Percentiles rank a stretch among this genome's conserved stretches.
phyloP scores from a whole-genome alignment of 108 stramenopile genomes.

The Fragilaria crotonensis region DNA sequence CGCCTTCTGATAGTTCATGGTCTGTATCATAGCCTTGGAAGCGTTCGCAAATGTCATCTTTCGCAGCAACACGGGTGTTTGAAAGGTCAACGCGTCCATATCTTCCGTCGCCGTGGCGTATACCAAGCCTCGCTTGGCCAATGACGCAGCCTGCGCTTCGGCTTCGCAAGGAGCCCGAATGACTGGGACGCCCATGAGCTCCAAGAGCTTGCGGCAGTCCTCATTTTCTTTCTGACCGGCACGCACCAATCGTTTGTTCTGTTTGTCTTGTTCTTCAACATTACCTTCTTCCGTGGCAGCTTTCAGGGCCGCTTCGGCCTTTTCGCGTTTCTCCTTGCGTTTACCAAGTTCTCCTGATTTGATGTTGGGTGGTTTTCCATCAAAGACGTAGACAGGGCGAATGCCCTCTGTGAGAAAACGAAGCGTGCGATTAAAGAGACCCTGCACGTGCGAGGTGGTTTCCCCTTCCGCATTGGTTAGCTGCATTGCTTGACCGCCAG shows the following conservation, averaged over 20 bases:
- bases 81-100: conserved; percentile 98
- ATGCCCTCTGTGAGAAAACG: conserved; percentile 91
- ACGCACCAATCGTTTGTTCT: conserved; percentile 74
- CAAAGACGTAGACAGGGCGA: conserved; percentile 95
- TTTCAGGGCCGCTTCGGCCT: conserved; percentile 84
- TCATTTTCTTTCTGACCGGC: conserved; percentile 89
- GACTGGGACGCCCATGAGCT: conserved; percentile 96
- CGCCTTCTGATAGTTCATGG: conserved; percentile 86
- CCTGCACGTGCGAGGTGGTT: conserved; percentile 97
- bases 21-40: conserved; percentile 58
- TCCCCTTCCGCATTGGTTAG: conserved; percentile 90
- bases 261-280: conserved; percentile 83
- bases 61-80: conserved; percentile 81
- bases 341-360: conserved; percentile 90
- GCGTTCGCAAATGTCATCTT: conserved; percentile 89
- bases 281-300: conserved; percentile 80
- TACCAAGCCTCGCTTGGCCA: conserved; percentile 82
- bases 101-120: conserved; percentile 98
- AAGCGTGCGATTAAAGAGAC: conserved; percentile 98
- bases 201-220: conserved; percentile 76
- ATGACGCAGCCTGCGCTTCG: conserved; percentile 95
- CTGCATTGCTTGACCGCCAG: conserved; percentile 38
- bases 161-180: conserved; percentile 96
- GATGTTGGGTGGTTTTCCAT: conserved; percentile 95
- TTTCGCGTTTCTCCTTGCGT: conserved; percentile 88